Evolutionary conservation across 1,139 yeast species (phyloP).

Genomic region (Yamadazyma friedrichii): DNA sequence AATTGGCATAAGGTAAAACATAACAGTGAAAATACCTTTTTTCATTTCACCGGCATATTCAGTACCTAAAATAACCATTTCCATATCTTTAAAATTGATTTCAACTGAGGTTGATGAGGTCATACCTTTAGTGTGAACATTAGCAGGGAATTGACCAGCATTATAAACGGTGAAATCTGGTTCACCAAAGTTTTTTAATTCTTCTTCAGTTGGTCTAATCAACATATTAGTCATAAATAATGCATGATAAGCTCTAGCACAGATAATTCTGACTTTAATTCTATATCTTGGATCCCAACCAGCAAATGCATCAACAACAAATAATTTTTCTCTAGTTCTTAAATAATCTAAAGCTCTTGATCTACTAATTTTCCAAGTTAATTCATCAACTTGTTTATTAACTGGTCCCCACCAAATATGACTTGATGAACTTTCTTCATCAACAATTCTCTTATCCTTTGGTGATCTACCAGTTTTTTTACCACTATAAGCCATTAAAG

Average conservation of each 20-base stretch:
- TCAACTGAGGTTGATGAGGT: conserved; percentile 94
- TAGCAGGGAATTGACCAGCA: conserved; percentile 99
- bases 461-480: conserved; percentile 98
- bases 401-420: conserved; percentile 99
- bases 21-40: conserved; percentile 97
- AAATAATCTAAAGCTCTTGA: conserved; percentile 96
- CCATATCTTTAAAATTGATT: conserved; percentile 96
- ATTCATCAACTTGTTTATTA: conserved; percentile 90
- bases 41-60: conserved; percentile 99
- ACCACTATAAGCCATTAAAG: conserved; percentile 94
- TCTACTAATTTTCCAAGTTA: conserved; percentile 93
- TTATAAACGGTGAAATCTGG: conserved; percentile 98
- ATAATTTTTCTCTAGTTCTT: conserved; percentile 92
- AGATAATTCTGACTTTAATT: conserved; percentile 92
- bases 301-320: conserved; percentile 94
- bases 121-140: conserved; percentile 96
- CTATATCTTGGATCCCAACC: conserved; percentile 99
- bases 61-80: conserved; percentile 97
- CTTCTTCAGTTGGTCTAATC: conserved; percentile 91
- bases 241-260: conserved; percentile 99
- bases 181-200: conserved; percentile 86
- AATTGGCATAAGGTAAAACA: conserved; percentile 98
- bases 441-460: conserved; percentile 96
- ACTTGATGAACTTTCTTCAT: conserved; percentile 79
- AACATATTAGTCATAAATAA: conserved; percentile 98